phyloP scores from a whole-genome alignment of 441 rosid genomes.

The Bruguiera hainesii region DNA sequence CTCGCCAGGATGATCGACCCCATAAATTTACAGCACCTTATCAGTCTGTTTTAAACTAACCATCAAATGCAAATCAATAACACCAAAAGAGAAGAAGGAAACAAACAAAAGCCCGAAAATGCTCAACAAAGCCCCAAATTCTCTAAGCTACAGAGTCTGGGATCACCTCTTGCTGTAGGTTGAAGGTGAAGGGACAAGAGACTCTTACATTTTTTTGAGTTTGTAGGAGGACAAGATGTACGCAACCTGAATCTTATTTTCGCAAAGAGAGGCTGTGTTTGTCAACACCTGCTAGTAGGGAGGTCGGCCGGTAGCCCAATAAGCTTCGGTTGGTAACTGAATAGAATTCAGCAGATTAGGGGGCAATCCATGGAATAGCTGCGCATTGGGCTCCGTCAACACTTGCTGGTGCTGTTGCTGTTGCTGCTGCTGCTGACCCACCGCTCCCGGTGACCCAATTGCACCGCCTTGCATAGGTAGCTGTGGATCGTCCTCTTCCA shows the following conservation, averaged over 20 bases:
- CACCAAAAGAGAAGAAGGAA: constrained; percentile 6
- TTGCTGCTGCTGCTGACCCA: constrained; percentile 43
- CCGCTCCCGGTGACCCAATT: constrained; percentile 56
- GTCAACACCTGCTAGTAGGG: constrained; percentile 41
- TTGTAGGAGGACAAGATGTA: no score
- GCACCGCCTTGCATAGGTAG: constrained; percentile 53
- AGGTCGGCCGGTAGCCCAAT: constrained; percentile 84
- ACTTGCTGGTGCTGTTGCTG: constrained; percentile 54
- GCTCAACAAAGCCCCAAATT: constrained; percentile 34
- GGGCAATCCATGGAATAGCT: constrained; percentile 71
- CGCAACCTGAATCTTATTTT: no score
- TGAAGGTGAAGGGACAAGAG: constrained; percentile 14
- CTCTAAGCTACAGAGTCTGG: constrained; percentile 34
- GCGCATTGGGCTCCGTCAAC: constrained; percentile 49
- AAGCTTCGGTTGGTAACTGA: constrained; percentile 77
- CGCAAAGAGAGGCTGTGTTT: no score
- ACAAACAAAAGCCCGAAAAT: constrained; percentile 27
- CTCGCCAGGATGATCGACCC: constrained; percentile 16
- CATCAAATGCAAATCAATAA: constrained; percentile 27
- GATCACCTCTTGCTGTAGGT: constrained; percentile 15
- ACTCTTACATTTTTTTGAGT: no score
- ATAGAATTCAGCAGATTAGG: constrained; percentile 86
- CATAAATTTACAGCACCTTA: constrained; percentile 30
- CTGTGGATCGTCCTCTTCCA: constrained; percentile 76
- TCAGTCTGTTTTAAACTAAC: constrained; percentile 27